Base-by-base conservation (phyloP, 108 stramenopile genomes). In the Epipyxis sp. region DNA sequence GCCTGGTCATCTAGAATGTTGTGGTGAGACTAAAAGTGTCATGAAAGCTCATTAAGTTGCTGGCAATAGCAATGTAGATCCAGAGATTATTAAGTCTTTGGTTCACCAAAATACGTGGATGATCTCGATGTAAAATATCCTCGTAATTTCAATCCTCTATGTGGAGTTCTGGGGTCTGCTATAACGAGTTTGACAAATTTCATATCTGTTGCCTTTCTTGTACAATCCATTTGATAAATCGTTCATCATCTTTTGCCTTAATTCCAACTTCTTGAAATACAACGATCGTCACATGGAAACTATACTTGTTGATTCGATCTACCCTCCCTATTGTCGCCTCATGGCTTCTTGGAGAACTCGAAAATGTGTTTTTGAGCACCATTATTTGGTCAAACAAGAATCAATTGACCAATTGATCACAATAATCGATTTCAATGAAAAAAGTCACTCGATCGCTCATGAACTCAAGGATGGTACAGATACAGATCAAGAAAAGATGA, bases 71-170 rank as follows among this genome's bases (percentile, higher is more conserved):
- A 25, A 25, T 57, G 54, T 57, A n/a, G n/a, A n/a, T n/a, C n/a
- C n/a, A n/a, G n/a, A 57, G 54, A 57, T 25, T 57, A 57, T 25
- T 20, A 16, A 20, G 20, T 25, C 16, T 57, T 57, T n/a, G n/a
- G n/a, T 25, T 57, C 20, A 20, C 20, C 25, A 20, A 25, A 25
- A 20, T 57, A 57, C 54, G 25, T 20, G 54, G 25, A 16, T 57
- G 54, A 57, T 57, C 54, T 57, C 25, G 54, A 57, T 57, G 54
- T 57, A 25, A 57, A 57, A 25, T 57, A 16, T 57, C 54, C 54
- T 20, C 16, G 54, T 20, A 57, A 57, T 25, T n/a, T n/a, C n/a
- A n/a, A 20, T 57, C 54, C 54, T 57, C 54, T 57, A 25, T 57
- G 54, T 57, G 54, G 54, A 57, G 25, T 25, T 20, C 54, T 57